These are phyloP conservation scores for Paramecium pentaurelia DNA, from an alignment of 73 alveolate species.

Conservation along the genomic window DNA sequence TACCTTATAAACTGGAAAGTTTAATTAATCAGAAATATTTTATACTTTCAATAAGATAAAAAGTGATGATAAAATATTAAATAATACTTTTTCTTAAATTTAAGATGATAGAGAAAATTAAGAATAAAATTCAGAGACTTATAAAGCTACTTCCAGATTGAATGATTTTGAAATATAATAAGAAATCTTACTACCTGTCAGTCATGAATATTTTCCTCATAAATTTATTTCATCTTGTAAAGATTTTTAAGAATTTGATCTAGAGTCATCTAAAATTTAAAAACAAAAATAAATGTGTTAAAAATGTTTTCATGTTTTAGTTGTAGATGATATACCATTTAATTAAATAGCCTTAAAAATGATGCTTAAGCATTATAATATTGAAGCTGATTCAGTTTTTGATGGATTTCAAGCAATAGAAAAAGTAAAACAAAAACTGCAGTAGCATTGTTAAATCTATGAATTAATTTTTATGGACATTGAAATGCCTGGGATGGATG, in stretches of 20 bases:
- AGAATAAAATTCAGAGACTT: neutral
- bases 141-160: neutral
- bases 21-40: neutral
- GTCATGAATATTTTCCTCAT: neutral
- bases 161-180: neutral
- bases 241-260: neutral
- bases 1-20: neutral
- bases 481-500: constrained; percentile 45
- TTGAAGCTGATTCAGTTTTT: neutral
- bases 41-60: neutral
- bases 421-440: neutral
- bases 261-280: neutral
- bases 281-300: neutral
- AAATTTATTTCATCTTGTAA: neutral
- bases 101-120: neutral
- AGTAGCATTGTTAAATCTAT: neutral
- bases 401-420: constrained; percentile 31
- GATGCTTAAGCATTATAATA: neutral
- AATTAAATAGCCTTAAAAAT: neutral
- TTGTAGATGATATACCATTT: constrained; percentile 44
- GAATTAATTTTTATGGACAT: constrained; percentile 10
- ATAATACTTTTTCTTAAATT: neutral
- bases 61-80: neutral
- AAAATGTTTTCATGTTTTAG: neutral
- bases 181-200: neutral